phyloP scores from a whole-genome alignment of 208 protist species.

The Entamoeba dispar region DNA sequence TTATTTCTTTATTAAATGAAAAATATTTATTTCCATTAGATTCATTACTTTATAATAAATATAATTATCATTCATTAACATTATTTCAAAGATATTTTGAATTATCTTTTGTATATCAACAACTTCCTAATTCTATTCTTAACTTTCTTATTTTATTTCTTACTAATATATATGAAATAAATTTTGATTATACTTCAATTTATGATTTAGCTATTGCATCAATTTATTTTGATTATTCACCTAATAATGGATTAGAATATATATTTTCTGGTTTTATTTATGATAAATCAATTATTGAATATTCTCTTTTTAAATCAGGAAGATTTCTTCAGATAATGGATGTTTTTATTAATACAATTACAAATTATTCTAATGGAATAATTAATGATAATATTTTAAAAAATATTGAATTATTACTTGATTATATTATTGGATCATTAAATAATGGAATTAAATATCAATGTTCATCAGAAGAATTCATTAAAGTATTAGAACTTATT shows the following conservation, averaged over 20 bases:
- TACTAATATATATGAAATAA: neutral
- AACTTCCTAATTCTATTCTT: neutral
- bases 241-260: neutral
- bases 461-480: neutral
- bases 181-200: neutral
- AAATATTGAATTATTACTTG: neutral
- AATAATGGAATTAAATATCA: no score
- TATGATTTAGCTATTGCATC: neutral
- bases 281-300: neutral
- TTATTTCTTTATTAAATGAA: no score
- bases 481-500: neutral
- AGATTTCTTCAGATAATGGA: neutral
- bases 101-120: neutral
- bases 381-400: neutral
- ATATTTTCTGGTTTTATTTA: neutral
- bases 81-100: neutral
- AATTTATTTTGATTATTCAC: neutral
- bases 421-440: neutral
- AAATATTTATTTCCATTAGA: neutral
- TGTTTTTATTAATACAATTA: neutral
- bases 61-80: neutral
- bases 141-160: neutral
- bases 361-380: neutral
- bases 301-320: neutral
- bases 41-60: neutral